Percentiles rank a stretch among this genome's conserved stretches.
phyloP scores from a whole-genome alignment of 139 green algal species.

The Diplosphaera chodatii region DNA sequence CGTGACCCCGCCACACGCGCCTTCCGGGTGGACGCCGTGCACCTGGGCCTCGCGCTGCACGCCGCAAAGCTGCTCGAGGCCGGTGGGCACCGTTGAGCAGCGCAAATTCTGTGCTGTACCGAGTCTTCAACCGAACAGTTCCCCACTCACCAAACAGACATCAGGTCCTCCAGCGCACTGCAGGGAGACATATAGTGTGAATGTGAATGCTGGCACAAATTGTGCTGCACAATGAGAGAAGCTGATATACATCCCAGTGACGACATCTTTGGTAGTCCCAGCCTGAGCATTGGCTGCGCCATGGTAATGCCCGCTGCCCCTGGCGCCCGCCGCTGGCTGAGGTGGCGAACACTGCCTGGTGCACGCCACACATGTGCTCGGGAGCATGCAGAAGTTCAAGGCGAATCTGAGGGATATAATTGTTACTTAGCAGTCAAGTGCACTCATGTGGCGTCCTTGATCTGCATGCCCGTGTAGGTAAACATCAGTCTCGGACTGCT shows the following conservation, averaged over 20 bases:
- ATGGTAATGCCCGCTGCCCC: background rate
- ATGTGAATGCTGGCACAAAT: too few relatives aligned
- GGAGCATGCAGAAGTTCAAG: background rate
- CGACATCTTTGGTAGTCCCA: background rate
- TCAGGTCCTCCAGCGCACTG: too few relatives aligned
- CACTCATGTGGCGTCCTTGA: too few relatives aligned
- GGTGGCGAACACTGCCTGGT: too few relatives aligned
- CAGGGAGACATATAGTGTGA: too few relatives aligned
- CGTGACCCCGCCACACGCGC: conserved; percentile 35
- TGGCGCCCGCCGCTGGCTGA: background rate
- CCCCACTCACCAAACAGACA: too few relatives aligned
- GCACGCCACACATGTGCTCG: too few relatives aligned
- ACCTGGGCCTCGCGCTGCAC: conserved; percentile 63
- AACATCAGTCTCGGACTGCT: too few relatives aligned
- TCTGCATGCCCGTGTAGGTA: too few relatives aligned
- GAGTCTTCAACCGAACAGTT: too few relatives aligned
- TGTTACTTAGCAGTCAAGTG: too few relatives aligned
- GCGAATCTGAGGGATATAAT: conserved; percentile 2
- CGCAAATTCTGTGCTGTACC: background rate
- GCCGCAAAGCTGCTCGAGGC: background rate
- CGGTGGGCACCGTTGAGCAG: background rate
- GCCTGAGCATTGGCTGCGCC: too few relatives aligned
- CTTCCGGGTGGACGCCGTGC: conserved; percentile 61
- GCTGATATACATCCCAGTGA: background rate
- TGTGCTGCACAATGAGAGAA: background rate